These are phyloP conservation scores for Botrytis squamosa DNA, from an alignment of 2,329 filamentous ascomycete species.

Conservation along the genomic window DNA sequence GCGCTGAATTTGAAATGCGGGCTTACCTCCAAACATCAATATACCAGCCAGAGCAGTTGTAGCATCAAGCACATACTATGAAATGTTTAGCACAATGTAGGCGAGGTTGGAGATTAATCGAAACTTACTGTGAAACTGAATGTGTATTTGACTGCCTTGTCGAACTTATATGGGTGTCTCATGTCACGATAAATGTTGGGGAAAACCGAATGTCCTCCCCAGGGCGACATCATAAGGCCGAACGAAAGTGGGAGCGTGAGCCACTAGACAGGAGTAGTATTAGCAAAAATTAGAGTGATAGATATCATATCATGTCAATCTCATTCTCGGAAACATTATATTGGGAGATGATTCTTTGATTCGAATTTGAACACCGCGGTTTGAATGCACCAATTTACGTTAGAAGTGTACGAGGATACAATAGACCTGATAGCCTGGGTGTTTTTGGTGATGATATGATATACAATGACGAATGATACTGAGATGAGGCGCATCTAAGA, in stretches of 20 bases:
- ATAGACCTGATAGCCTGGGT: neutral
- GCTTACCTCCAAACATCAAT: slow-evolving; percentile 76
- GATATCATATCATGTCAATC: neutral
- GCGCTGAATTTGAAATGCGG: neutral
- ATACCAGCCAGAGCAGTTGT: slow-evolving; percentile 80
- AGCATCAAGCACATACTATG: slow-evolving; percentile 73
- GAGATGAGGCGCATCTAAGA: neutral
- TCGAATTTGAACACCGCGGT: neutral
- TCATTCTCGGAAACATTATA: neutral
- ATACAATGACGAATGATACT: neutral
- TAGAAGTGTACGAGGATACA: neutral
- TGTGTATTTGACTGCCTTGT: slow-evolving; percentile 70
- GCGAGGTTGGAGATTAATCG: neutral
- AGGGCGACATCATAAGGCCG: slow-evolving; percentile 82
- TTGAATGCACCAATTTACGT: neutral
- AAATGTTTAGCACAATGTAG: slow-evolving; percentile 9
- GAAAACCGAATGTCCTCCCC: slow-evolving; percentile 67
- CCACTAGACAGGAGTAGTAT: slow-evolving; percentile 51
- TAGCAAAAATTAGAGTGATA: neutral
- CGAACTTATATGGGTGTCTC: slow-evolving; percentile 70
- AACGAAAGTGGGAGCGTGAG: slow-evolving; percentile 79
- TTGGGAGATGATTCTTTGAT: neutral
- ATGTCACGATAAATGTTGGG: slow-evolving; percentile 81
- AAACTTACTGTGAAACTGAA: slow-evolving; percentile 76
- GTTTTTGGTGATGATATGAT: neutral